Conservation (phyloP, 768 basidiomycete genomes). For the Butyriboletus loyo region DNA sequence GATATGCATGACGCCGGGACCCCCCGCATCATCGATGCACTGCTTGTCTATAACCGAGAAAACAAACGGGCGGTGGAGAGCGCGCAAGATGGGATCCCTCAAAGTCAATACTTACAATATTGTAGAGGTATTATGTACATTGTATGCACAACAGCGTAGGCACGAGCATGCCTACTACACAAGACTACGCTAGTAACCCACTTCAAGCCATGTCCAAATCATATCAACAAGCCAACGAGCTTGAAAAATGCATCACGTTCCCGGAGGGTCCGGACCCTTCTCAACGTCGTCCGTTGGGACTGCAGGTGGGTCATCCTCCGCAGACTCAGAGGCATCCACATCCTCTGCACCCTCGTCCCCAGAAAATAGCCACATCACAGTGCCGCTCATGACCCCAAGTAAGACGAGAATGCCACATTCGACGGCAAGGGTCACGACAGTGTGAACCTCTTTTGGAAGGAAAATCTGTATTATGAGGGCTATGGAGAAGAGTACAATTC, state of each 20-base stretch:
- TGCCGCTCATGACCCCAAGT: not conserved
- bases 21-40: too few relatives aligned
- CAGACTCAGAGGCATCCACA: not conserved
- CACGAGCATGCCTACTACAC: too few relatives aligned
- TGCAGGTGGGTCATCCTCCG: not conserved
- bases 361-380: not conserved
- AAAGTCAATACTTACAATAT: too few relatives aligned
- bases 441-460: not conserved
- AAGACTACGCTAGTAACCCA: too few relatives aligned
- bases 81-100: too few relatives aligned
- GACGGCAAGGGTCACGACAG: not conserved
- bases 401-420: slow-evolving; percentile 1
- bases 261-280: not conserved
- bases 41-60: too few relatives aligned
- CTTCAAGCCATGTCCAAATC: not conserved
- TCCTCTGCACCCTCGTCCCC: not conserved
- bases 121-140: too few relatives aligned
- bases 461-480: slow-evolving; percentile 14
- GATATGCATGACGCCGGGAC: too few relatives aligned
- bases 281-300: not conserved
- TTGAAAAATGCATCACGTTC: not conserved
- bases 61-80: too few relatives aligned
- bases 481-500: slow-evolving; percentile 8
- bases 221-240: not conserved
- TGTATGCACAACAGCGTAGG: too few relatives aligned